Evolutionary conservation across 495 filamentous ascomycete genomes (phyloP).

Genomic region (Neurospora sp.): DNA sequence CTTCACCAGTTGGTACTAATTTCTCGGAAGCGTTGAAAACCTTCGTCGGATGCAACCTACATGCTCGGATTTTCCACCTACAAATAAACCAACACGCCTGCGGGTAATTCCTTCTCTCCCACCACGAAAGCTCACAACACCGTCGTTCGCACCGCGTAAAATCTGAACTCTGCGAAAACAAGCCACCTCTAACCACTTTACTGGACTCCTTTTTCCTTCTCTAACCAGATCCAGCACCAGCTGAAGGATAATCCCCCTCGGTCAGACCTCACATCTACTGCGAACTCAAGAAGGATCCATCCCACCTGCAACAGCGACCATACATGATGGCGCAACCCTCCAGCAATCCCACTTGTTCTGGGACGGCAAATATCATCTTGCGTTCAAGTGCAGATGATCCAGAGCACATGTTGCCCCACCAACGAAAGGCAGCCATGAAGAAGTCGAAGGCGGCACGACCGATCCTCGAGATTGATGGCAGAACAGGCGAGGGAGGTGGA

Average conservation of each 20-base stretch:
- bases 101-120: background rate
- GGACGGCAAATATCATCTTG: background rate
- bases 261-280: background rate
- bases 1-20: background rate
- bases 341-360: background rate
- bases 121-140: background rate
- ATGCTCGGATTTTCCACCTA: background rate
- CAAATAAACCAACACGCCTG: background rate
- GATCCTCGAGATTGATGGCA: slow-evolving; percentile 47
- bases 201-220: background rate
- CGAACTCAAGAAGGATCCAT: background rate
- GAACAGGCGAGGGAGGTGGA: slow-evolving; percentile 74
- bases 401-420: background rate
- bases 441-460: slow-evolving; percentile 4
- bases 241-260: background rate
- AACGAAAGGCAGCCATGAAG: slow-evolving; percentile 5
- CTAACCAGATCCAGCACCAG: background rate
- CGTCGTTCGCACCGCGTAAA: background rate
- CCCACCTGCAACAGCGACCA: background rate
- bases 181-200: background rate
- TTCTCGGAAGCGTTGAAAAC: background rate
- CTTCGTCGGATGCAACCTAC: background rate
- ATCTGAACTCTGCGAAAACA: background rate
- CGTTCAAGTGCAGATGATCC: background rate
- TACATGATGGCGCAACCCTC: background rate